phyloP scores from a whole-genome alignment of 192 early-diverging fungal genomes.

The Cladochytrium replicatum region DNA sequence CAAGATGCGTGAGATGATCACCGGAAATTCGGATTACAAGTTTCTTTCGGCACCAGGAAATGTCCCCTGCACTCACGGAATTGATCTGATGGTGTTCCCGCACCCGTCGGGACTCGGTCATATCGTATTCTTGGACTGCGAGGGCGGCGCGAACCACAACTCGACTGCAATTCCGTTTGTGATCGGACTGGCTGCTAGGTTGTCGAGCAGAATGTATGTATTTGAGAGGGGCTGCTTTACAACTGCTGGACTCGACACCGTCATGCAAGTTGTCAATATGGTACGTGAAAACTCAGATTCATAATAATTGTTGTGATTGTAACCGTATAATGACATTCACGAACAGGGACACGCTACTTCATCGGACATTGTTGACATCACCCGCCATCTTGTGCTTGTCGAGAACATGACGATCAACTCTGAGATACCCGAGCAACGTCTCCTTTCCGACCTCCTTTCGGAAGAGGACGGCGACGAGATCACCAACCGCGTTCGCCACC shows the following conservation, averaged over 20 bases:
- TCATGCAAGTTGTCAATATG: slow-evolving; percentile 51
- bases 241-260: slow-evolving; percentile 41
- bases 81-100: slow-evolving; percentile 40
- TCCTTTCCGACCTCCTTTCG: slow-evolving; percentile 35
- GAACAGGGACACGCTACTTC: slow-evolving; percentile 30
- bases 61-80: slow-evolving; percentile 45
- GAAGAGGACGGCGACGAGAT: slow-evolving; percentile 42
- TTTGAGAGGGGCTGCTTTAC: slow-evolving; percentile 48
- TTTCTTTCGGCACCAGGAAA: slow-evolving; percentile 41
- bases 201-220: slow-evolving; percentile 36
- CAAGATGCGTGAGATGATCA: slow-evolving; percentile 17
- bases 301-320: too few relatives aligned
- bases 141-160: slow-evolving; percentile 45
- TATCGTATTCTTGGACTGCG: slow-evolving; percentile 41
- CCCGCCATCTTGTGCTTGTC: slow-evolving; percentile 31
- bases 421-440: slow-evolving; percentile 27
- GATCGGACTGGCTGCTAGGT: slow-evolving; percentile 41
- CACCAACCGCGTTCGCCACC: slow-evolving; percentile 34
- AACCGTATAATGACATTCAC: too few relatives aligned
- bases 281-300: too few relatives aligned
- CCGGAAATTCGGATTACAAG: slow-evolving; percentile 26
- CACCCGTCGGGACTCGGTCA: slow-evolving; percentile 33
- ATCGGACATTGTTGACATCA: slow-evolving; percentile 25
- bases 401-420: slow-evolving; percentile 50
- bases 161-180: slow-evolving; percentile 45